Percentiles rank a stretch among this genome's conserved stretches.
These are phyloP conservation scores for Chrysanthemum makinoi DNA, from an alignment of 129 eudicot genomes.

Conservation along the genomic window DNA sequence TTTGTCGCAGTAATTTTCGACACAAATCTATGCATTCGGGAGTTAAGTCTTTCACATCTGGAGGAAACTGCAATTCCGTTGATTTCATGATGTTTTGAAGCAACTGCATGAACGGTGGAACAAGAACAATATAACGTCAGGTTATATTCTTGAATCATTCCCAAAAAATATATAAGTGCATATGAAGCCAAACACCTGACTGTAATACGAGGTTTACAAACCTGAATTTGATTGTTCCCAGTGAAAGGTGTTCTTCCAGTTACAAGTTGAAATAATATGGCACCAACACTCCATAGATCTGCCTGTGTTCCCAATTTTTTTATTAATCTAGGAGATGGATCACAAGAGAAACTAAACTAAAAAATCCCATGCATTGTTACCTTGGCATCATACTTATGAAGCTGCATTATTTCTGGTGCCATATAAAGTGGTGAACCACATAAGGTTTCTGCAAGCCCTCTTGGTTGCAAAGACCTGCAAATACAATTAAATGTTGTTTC, in stretches of 20 bases:
- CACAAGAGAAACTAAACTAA: not conserved
- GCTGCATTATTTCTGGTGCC: conserved; percentile 94
- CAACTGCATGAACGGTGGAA: conserved; percentile 50
- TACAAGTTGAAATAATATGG: conserved; percentile 89
- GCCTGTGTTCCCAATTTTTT: conserved; percentile 63
- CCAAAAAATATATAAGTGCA: not conserved
- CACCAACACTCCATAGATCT: conserved; percentile 99
- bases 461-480: conserved; percentile 85
- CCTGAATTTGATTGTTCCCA: conserved; percentile 89
- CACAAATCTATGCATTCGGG: conserved; percentile 70
- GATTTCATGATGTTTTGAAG: conserved; percentile 73
- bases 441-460: conserved; percentile 90
- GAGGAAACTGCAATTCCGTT: conserved; percentile 72
- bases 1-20: conserved; percentile 64
- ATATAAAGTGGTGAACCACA: conserved; percentile 94
- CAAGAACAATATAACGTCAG: conserved; percentile 4
- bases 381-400: conserved; percentile 97
- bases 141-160: conserved; percentile 13
- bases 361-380: conserved; percentile 23
- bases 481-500: conserved; percentile 6
- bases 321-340: conserved; percentile 26
- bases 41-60: conserved; percentile 65
- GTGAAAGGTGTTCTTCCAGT: conserved; percentile 92
- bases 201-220: conserved; percentile 30
- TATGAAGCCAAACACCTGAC: conserved; percentile 1